Evolutionary conservation across 495 filamentous ascomycete genomes (phyloP).

Genomic region (Rusavskia elegans): DNA sequence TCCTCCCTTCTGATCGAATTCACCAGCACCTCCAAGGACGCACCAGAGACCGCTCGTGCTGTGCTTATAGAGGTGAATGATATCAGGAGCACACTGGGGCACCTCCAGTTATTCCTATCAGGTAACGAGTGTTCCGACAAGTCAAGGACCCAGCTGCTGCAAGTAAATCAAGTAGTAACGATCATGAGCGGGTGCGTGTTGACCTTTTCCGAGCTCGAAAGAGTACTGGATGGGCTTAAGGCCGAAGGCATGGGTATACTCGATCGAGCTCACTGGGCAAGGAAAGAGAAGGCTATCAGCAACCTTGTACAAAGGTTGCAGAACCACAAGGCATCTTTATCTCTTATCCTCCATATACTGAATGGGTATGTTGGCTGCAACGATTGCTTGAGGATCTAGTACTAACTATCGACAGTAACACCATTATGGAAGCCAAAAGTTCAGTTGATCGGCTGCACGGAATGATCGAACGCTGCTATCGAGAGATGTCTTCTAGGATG

Average conservation of each 20-base stretch:
- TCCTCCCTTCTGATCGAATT: slow-evolving; percentile 16
- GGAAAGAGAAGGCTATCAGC: background rate
- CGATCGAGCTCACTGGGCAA: slow-evolving; percentile 1
- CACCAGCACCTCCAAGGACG: background rate
- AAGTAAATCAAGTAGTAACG: background rate
- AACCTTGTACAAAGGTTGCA: slow-evolving; percentile 2
- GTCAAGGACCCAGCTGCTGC: background rate
- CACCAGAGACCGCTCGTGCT: background rate
- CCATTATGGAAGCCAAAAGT: slow-evolving; percentile 1
- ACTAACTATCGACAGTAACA: background rate
- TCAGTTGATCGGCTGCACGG: slow-evolving; percentile 1
- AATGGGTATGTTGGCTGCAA: background rate
- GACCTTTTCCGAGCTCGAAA: slow-evolving; percentile 6
- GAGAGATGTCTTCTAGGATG: background rate
- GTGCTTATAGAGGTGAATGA: background rate
- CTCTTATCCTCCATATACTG: background rate
- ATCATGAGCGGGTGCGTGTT: slow-evolving; percentile 3
- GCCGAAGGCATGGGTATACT: background rate
- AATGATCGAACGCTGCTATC: slow-evolving; percentile 1
- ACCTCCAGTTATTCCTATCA: background rate
- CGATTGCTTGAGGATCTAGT: no score
- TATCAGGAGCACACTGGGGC: background rate
- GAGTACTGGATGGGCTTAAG: background rate
- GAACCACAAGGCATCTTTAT: slow-evolving; percentile 2
- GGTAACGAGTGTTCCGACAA: background rate